Conservation (phyloP, 2,329 filamentous ascomycete species). For the Phyllosticta citrichinensis region DNA sequence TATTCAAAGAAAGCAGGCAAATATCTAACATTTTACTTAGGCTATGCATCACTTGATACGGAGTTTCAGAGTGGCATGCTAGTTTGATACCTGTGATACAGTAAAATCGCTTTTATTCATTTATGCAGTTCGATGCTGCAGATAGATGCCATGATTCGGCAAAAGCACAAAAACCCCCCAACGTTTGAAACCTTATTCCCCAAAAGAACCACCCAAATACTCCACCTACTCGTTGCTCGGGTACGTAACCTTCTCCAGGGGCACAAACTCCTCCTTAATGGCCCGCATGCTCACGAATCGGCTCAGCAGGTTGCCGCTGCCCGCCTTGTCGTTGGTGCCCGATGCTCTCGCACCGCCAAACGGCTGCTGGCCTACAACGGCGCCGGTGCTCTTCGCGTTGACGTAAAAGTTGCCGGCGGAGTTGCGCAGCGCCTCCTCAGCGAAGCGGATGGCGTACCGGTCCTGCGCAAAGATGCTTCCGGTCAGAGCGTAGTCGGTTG, state of each 20-base stretch:
- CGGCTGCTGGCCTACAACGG: constrained; percentile 40
- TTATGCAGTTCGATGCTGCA: not conserved
- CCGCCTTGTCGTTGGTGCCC: constrained; percentile 50
- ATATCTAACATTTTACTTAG: too few relatives aligned
- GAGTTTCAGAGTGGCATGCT: too few relatives aligned
- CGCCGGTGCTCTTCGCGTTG: constrained; percentile 63
- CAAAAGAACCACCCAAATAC: not conserved
- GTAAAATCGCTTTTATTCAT: not conserved
- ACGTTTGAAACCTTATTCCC: not conserved
- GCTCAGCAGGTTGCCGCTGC: constrained; percentile 40
- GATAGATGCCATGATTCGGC: not conserved
- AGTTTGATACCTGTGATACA: not conserved
- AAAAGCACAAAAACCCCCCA: not conserved
- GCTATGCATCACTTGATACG: too few relatives aligned
- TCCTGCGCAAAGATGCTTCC: constrained; percentile 67
- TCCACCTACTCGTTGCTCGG: constrained; percentile 37
- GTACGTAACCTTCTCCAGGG: constrained; percentile 39
- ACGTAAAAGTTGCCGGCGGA: constrained; percentile 77
- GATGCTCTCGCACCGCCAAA: constrained; percentile 46
- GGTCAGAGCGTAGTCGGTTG: constrained; percentile 69
- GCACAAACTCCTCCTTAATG: constrained; percentile 47
- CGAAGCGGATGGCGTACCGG: constrained; percentile 53
- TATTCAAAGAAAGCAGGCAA: too few relatives aligned
- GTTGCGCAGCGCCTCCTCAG: constrained; percentile 62
- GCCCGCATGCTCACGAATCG: constrained; percentile 47